Evolutionary conservation across 768 basidiomycete genomes (phyloP), one percentile per base, ranked within the genome.

Genomic region (Pulveroboletus sp.): DNA sequence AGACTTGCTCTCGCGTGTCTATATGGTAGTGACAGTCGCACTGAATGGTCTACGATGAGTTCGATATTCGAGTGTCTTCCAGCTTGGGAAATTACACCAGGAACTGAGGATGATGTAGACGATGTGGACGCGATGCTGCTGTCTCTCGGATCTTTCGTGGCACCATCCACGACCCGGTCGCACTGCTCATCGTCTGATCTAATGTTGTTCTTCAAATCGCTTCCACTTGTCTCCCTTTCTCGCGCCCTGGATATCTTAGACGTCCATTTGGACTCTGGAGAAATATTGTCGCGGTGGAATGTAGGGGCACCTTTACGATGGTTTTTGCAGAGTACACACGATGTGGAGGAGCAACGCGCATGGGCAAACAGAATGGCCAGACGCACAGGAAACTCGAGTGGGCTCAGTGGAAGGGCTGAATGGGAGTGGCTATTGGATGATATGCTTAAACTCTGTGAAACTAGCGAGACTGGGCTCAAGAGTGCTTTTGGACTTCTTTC

Each of bases 11-110:
- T 98, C 11, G 86, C 93, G 7, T 86, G 85, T 59, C 69, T 97
- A 21, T 99, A 99, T 55, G 93, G 93, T 13, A 87, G 80, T 58
- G 77, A 82, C 51, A 78, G 78, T 48, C 69, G 84, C 31, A 74
- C 81, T 50, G 77, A 84, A 56, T 95, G 90, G 91, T 62, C 81
- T 1, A 83, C 74, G 5, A 97, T 96, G 93, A 90, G 86, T 56
- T 73, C 75, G 30, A 89, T 99, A 44, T 97, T 99, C 65, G 95
- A 99, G 64, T 99, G 94, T 63, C 76, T 98, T 30, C 95, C 95
- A 0, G 95, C 86, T 4, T 96, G 94, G 91, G 84, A 83, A 49
- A 72, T 83, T 38, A 53, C 69, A 8, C 65, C 66, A 37, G 76
- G 75, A n/a, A 78, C 76, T 36, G 80, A 84, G 41, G 76, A 77